Conservation (phyloP, 176 grass and related monocot genomes). For the Musa itinerans region DNA sequence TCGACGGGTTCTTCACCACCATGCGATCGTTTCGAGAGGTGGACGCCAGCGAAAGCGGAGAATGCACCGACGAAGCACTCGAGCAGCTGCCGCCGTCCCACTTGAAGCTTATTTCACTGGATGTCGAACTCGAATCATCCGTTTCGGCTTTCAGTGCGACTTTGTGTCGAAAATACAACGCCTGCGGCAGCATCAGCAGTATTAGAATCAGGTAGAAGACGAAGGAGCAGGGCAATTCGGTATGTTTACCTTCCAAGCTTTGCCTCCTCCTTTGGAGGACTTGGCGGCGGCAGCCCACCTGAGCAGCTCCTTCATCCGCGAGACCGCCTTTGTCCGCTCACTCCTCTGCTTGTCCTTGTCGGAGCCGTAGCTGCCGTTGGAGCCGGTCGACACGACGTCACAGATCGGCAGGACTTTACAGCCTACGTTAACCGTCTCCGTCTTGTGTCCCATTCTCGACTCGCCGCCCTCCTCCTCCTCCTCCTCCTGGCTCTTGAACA, state of each 20-base stretch:
- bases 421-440: conserved; percentile 22
- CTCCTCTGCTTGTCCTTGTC: conserved; percentile 15
- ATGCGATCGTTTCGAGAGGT: conserved; percentile 9
- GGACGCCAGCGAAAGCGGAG: background rate
- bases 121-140: conserved; percentile 22
- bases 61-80: conserved; percentile 12
- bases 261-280: conserved; percentile 25
- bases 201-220: background rate
- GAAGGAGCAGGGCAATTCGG: too few species aligned
- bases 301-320: conserved; percentile 37
- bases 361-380: conserved; percentile 1
- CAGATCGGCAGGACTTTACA: conserved; percentile 40
- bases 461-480: background rate
- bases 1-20: conserved; percentile 17
- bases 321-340: conserved; percentile 17
- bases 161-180: conserved; percentile 22
- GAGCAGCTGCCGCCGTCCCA: conserved; percentile 37
- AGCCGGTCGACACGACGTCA: conserved; percentile 10
- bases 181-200: conserved; percentile 8
- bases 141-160: background rate
- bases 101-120: conserved; percentile 35
- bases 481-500: background rate
- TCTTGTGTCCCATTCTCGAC: conserved; percentile 22
- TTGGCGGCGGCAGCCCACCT: conserved; percentile 16
- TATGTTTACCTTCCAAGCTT: conserved; percentile 27